Evolutionary conservation across 768 basidiomycete genomes (phyloP).

Genomic region (Russula sp.): DNA sequence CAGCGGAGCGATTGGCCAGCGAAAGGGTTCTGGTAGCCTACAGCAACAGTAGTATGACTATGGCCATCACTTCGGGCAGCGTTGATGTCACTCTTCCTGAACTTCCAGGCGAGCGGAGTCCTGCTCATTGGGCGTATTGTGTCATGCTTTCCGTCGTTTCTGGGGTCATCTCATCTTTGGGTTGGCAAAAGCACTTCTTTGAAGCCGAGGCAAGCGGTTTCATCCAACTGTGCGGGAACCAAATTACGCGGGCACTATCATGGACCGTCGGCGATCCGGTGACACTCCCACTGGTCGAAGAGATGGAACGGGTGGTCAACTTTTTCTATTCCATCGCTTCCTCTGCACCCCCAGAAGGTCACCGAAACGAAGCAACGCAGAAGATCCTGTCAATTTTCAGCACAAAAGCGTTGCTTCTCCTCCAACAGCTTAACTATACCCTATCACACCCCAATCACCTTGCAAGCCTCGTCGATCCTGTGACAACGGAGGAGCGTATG

Average conservation of each 20-base stretch:
- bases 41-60: constrained; percentile 75
- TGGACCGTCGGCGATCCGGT: constrained; percentile 82
- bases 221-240: constrained; percentile 79
- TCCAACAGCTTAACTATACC: constrained; percentile 74
- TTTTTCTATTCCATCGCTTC: constrained; percentile 74
- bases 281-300: constrained; percentile 74
- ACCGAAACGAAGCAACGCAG: constrained; percentile 50
- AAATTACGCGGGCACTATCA: constrained; percentile 69
- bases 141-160: constrained; percentile 79
- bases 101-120: constrained; percentile 70
- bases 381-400: constrained; percentile 70
- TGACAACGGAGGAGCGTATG: constrained; percentile 69
- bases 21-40: constrained; percentile 81
- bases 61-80: constrained; percentile 69
- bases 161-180: constrained; percentile 60
- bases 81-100: constrained; percentile 68
- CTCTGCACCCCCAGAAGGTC: constrained; percentile 47
- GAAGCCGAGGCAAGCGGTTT: constrained; percentile 83
- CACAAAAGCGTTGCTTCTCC: constrained; percentile 50
- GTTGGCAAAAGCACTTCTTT: constrained; percentile 71
- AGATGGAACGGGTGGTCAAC: constrained; percentile 75
- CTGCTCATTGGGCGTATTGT: constrained; percentile 79
- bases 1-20: constrained; percentile 82
- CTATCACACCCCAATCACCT: constrained; percentile 89
- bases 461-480: constrained; percentile 74